Conservation (phyloP, 169 alveolate genomes). For the Cryptosporidium canis region DNA sequence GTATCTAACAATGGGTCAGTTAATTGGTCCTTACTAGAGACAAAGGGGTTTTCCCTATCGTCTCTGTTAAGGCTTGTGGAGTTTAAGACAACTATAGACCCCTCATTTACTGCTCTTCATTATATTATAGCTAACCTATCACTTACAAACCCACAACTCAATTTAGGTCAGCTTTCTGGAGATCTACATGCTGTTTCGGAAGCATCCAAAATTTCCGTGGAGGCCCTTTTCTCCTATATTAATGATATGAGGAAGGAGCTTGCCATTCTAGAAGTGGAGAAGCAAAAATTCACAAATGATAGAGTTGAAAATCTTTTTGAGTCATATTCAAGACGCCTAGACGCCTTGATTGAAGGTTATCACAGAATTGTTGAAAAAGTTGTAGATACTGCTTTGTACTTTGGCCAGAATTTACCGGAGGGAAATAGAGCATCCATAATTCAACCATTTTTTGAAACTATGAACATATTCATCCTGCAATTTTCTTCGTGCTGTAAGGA, state of each 20-base stretch:
- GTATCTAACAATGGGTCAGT: constrained; percentile 43
- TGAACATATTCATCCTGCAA: constrained; percentile 40
- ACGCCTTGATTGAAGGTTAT: constrained; percentile 62
- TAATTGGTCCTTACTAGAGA: constrained; percentile 72
- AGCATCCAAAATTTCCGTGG: constrained; percentile 68
- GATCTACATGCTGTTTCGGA: constrained; percentile 66
- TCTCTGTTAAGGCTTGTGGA: constrained; percentile 75
- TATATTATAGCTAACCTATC: constrained; percentile 74
- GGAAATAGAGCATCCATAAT: constrained; percentile 24
- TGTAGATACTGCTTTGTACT: constrained; percentile 60
- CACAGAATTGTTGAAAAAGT: constrained; percentile 69
- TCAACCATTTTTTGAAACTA: constrained; percentile 69
- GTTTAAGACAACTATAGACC: constrained; percentile 76
- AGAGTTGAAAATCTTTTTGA: constrained; percentile 69
- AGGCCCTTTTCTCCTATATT: constrained; percentile 25
- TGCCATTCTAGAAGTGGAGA: constrained; percentile 36
- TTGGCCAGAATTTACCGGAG: constrained; percentile 55
- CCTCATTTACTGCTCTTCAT: constrained; percentile 75
- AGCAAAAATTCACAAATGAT: constrained; percentile 49
- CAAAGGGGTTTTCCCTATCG: constrained; percentile 73
- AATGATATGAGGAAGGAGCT: constrained; percentile 66
- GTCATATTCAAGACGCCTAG: constrained; percentile 62
- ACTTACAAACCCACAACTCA: constrained; percentile 14
- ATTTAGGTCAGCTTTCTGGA: constrained; percentile 15
- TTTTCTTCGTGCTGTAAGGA: constrained; percentile 69